Conservation (phyloP, 2,329 filamentous ascomycete genomes). For the Bipolaris zeicola region DNA sequence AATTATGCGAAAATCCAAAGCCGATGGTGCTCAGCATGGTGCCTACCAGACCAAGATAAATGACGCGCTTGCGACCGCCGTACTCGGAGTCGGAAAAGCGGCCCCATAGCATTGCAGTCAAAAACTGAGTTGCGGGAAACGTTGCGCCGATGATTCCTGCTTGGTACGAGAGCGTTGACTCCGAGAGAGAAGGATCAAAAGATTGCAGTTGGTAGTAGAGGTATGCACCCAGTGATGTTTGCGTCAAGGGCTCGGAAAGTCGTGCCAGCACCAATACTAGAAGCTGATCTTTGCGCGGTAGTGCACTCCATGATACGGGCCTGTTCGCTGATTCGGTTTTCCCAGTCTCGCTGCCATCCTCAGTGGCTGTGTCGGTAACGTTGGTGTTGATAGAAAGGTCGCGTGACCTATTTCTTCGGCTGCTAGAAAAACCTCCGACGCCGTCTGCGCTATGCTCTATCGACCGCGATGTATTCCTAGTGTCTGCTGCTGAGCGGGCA, state of each 20-base stretch:
- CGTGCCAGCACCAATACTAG: constrained; percentile 77
- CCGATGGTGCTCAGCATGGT: constrained; percentile 69
- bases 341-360: constrained; percentile 30
- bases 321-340: constrained; percentile 43
- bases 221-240: constrained; percentile 69
- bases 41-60: constrained; percentile 76
- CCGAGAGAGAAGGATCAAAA: constrained; percentile 65
- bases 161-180: constrained; percentile 73
- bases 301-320: constrained; percentile 69
- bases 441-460: constrained; percentile 1
- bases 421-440: not conserved
- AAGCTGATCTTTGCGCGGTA: constrained; percentile 79
- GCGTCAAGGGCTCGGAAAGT: constrained; percentile 80
- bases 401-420: constrained; percentile 5
- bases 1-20: constrained; percentile 71
- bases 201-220: constrained; percentile 89
- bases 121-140: constrained; percentile 81
- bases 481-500: not conserved
- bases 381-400: constrained; percentile 31
- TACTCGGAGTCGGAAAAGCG: constrained; percentile 67
- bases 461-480: not conserved
- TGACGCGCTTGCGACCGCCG: constrained; percentile 74
- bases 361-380: constrained; percentile 18
- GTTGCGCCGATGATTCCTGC: constrained; percentile 77
- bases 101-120: constrained; percentile 84